Evolutionary conservation across 257 asterid species (phyloP).

Genomic region (Sherardia arvensis): DNA sequence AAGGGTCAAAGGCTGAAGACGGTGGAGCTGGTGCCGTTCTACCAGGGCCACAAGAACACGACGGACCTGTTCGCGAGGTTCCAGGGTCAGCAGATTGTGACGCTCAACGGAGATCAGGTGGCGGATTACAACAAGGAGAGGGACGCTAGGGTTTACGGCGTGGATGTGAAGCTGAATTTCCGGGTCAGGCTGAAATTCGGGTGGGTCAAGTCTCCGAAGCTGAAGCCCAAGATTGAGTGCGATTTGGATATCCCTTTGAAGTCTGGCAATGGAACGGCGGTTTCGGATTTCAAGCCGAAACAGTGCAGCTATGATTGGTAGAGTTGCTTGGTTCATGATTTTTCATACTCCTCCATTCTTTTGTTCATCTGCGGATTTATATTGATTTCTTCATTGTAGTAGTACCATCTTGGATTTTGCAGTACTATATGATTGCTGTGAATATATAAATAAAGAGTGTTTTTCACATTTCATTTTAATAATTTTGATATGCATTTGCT

Average conservation of each 20-base stretch:
- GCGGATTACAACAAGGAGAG: conserved; percentile 28
- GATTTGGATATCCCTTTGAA: conserved; percentile 49
- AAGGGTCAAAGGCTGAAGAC: conserved; percentile 38
- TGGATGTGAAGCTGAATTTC: conserved; percentile 47
- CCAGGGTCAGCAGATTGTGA: conserved; percentile 27
- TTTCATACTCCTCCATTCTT: background rate
- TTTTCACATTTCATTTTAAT: background rate
- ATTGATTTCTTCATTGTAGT: background rate
- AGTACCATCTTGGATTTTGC: background rate
- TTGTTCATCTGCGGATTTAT: background rate
- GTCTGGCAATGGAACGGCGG: conserved; percentile 22
- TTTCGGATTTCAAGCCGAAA: conserved; percentile 29
- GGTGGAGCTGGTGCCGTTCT: conserved; percentile 29
- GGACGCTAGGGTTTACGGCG: conserved; percentile 21
- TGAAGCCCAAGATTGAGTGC: conserved; percentile 68
- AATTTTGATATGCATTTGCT: too few species aligned
- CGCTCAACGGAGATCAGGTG: conserved; percentile 29
- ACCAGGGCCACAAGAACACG: conserved; percentile 57
- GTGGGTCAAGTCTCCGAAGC: conserved; percentile 32
- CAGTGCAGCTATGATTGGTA: conserved; percentile 73
- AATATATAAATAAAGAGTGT: conserved; percentile 19
- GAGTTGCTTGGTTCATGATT: background rate
- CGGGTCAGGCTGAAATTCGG: conserved; percentile 37
- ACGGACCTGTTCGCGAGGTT: conserved; percentile 24
- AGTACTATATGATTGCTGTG: background rate